Evolutionary conservation across 371 early-diverging fungal genomes (phyloP).

Genomic region (Mucor lusitanicus): DNA sequence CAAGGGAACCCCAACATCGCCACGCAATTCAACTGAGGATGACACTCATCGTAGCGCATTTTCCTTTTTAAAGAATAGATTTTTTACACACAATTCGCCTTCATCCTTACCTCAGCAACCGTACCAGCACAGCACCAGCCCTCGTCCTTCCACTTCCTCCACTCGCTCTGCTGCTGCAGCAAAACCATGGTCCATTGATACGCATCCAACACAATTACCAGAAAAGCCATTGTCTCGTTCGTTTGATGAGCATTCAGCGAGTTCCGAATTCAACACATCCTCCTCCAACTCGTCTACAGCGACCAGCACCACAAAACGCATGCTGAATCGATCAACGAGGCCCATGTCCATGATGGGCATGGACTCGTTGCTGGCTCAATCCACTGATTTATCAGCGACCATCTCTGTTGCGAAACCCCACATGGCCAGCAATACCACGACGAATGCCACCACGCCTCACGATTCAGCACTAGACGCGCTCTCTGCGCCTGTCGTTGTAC

Average conservation of each 20-base stretch:
- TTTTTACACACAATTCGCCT: conserved; percentile 1
- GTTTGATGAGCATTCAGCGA: conserved; percentile 7
- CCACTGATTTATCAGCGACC: neutral
- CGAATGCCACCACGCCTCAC: neutral
- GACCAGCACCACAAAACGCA: neutral
- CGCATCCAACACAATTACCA: neutral
- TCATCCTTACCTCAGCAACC: conserved; percentile 9
- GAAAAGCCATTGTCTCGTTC: conserved; percentile 11
- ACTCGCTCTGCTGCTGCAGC: neutral
- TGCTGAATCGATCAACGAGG: neutral
- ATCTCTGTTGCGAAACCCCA: neutral
- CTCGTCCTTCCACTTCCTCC: conserved; percentile 7
- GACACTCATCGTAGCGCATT: conserved; percentile 16
- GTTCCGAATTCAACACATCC: neutral
- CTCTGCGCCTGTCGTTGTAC: neutral
- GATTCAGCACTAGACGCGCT: neutral
- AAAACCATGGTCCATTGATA: conserved; percentile 4
- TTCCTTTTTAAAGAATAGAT: conserved; percentile 25
- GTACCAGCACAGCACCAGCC: neutral
- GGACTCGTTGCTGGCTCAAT: conserved; percentile 6
- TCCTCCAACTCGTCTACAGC: neutral
- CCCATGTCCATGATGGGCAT: conserved; percentile 26
- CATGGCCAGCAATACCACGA: neutral
- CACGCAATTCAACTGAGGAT: conserved; percentile 13
- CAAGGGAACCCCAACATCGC: conserved; percentile 5